A percentile compares a stretch with the other conserved stretches of the same genome.
These are phyloP conservation scores for Rhodotorula sp. DNA, from an alignment of 1,284 basidiomycete species.

Conservation along the genomic window DNA sequence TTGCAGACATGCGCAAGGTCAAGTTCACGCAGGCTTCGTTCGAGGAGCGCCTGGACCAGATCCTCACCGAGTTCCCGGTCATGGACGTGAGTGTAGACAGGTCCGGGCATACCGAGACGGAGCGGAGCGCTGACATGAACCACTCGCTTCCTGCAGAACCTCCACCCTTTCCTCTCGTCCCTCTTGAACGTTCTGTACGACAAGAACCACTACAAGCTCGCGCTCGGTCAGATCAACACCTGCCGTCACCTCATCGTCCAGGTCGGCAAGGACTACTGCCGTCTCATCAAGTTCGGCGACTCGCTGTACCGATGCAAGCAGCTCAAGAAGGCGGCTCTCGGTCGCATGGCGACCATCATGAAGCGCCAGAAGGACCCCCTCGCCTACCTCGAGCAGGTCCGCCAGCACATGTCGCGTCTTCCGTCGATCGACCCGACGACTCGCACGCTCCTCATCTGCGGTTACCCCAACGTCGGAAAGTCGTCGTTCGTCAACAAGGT, in stretches of 20 bases:
- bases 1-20: conserved; percentile 85
- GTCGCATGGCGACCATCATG: conserved; percentile 98
- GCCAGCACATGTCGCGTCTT: conserved; percentile 94
- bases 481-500: conserved; percentile 98
- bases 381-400: conserved; percentile 93
- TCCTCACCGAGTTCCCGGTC: conserved; percentile 93
- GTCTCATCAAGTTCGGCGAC: conserved; percentile 93
- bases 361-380: conserved; percentile 92
- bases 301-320: conserved; percentile 95
- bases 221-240: conserved; percentile 89
- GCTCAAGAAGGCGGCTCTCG: conserved; percentile 89
- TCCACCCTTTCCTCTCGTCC: conserved; percentile 90
- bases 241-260: conserved; percentile 91
- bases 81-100: conserved; percentile 65
- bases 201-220: conserved; percentile 98
- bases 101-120: conserved; percentile 32
- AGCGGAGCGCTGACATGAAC: background rate
- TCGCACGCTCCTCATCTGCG: conserved; percentile 91
- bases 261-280: conserved; percentile 91
- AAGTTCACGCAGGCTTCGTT: conserved; percentile 99
- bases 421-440: conserved; percentile 95
- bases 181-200: conserved; percentile 96
- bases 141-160: conserved; percentile 60
- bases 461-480: conserved; percentile 97
- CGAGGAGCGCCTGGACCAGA: conserved; percentile 92